Percentiles rank a stretch among this genome's conserved stretches.
Conservation (phyloP, 75 land plant species). For the Gnetum montanum region DNA sequence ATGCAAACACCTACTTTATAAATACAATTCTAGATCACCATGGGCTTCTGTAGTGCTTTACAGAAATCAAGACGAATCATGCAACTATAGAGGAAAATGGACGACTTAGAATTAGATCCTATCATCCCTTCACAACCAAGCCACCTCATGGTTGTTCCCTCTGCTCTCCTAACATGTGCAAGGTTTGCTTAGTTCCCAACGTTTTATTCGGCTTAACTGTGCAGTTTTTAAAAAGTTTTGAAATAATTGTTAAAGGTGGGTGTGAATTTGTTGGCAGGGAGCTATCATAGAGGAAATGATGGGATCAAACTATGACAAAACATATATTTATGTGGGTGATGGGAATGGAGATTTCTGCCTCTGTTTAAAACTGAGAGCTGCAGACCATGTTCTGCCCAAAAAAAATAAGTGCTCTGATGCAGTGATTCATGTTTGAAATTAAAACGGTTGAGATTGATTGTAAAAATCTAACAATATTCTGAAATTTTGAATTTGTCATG, state of each 20-base stretch:
- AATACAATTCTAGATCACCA: conserved; percentile 53
- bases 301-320: conserved; percentile 1
- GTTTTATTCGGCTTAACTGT: not conserved
- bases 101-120: conserved; percentile 54
- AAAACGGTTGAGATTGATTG: not conserved
- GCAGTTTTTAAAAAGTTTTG: not conserved
- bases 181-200: conserved; percentile 26
- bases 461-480: not conserved
- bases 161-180: conserved; percentile 90
- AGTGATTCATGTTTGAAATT: not conserved
- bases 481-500: not conserved
- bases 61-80: conserved; percentile 68
- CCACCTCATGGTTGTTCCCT: conserved; percentile 50
- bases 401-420: conserved; percentile 11
- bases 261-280: not conserved
- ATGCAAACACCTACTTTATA: conserved; percentile 71
- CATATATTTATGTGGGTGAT: conserved; percentile 44
- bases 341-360: conserved; percentile 59
- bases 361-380: too few species aligned
- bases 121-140: conserved; percentile 25
- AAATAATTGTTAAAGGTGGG: not conserved
- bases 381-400: too few species aligned
- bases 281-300: not conserved
- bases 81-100: conserved; percentile 45
- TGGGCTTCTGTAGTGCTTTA: conserved; percentile 44